Conservation (phyloP, 2,329 filamentous ascomycete species). For the Phyllachora maydis region DNA sequence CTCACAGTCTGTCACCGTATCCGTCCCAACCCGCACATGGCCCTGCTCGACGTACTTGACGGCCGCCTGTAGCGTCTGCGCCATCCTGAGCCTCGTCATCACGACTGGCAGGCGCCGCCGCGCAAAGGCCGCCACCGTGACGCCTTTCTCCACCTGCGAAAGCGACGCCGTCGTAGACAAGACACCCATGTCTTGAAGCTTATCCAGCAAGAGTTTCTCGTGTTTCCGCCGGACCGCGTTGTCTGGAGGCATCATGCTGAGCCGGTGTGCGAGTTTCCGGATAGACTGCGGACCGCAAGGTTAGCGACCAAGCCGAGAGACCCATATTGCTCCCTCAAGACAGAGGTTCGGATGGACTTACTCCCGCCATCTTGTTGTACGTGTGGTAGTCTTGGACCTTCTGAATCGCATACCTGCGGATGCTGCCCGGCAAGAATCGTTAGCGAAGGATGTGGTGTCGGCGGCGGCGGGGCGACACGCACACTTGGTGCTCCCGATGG, state of each 20-base stretch:
- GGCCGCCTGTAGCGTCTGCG: constrained; percentile 64
- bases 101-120: constrained; percentile 68
- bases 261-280: constrained; percentile 72
- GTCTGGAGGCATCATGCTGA: constrained; percentile 63
- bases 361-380: constrained; percentile 47
- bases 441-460: too few relatives aligned
- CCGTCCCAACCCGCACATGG: constrained; percentile 77
- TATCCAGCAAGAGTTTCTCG: constrained; percentile 73
- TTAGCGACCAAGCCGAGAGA: constrained; percentile 2
- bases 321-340: not conserved
- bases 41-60: constrained; percentile 85
- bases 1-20: constrained; percentile 78
- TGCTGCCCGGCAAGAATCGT: constrained; percentile 51
- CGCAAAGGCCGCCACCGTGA: constrained; percentile 79
- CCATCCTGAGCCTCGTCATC: constrained; percentile 66
- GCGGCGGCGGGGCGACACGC: too few relatives aligned
- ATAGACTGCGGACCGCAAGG: constrained; percentile 37
- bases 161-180: constrained; percentile 57
- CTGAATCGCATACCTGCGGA: constrained; percentile 72
- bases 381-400: constrained; percentile 69
- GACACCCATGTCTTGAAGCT: constrained; percentile 84
- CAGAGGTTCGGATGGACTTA: constrained; percentile 17
- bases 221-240: constrained; percentile 64
- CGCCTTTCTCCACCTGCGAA: constrained; percentile 67
- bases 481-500: constrained; percentile 65